Evolutionary conservation across 2,329 filamentous ascomycete species (phyloP).

Genomic region (Aureobasidium sp.): DNA sequence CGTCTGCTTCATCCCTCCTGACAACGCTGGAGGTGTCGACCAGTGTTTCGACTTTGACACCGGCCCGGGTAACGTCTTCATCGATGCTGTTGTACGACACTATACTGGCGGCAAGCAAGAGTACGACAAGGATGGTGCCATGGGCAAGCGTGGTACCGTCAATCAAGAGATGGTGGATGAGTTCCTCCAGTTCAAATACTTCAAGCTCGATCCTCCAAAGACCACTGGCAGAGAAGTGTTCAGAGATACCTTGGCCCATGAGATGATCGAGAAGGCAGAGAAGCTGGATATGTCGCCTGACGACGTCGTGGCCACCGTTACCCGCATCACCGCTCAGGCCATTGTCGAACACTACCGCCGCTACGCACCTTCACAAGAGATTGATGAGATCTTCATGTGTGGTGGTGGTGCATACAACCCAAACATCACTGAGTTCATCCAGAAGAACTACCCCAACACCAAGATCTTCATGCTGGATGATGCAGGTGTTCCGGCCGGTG

Average conservation of each 20-base stretch:
- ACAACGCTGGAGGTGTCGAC: conserved; percentile 30
- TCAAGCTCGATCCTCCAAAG: conserved; percentile 46
- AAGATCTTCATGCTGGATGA: conserved; percentile 51
- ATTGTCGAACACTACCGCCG: conserved; percentile 47
- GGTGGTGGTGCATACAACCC: conserved; percentile 53
- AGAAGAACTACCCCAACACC: conserved; percentile 42
- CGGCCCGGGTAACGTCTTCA: conserved; percentile 30
- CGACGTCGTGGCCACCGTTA: conserved; percentile 53
- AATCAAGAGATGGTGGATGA: conserved; percentile 28
- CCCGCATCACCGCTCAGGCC: conserved; percentile 52
- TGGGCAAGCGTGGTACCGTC: conserved; percentile 26
- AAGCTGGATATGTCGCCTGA: conserved; percentile 40
- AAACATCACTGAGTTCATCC: conserved; percentile 50
- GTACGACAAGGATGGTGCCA: conserved; percentile 29
- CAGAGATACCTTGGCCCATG: conserved; percentile 49
- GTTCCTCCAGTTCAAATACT: conserved; percentile 40
- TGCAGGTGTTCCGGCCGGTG: conserved; percentile 49
- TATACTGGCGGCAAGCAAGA: conserved; percentile 28
- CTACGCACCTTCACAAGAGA: conserved; percentile 41
- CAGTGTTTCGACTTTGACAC: conserved; percentile 28
- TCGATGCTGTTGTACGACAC: conserved; percentile 27
- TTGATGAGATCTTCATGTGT: conserved; percentile 56
- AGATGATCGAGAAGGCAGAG: conserved; percentile 44
- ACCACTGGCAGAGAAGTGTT: conserved; percentile 56
- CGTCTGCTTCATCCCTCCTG: conserved; percentile 53